Percentiles rank a stretch among this genome's conserved stretches.
These are phyloP conservation scores for Orbilia oligospora DNA, from an alignment of 2,329 filamentous ascomycete species.

Conservation along the genomic window DNA sequence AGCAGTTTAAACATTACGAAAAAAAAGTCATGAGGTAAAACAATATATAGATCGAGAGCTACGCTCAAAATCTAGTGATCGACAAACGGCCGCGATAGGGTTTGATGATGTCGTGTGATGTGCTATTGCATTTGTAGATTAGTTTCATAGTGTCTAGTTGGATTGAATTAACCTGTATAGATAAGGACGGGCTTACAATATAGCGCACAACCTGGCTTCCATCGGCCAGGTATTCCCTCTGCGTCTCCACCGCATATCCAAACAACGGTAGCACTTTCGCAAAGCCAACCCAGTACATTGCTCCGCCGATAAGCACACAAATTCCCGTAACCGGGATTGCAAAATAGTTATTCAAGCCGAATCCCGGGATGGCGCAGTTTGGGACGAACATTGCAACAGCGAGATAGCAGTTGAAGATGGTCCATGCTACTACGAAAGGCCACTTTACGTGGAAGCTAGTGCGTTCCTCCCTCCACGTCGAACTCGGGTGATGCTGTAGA, in stretches of 20 bases:
- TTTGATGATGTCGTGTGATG: slow-evolving; percentile 55
- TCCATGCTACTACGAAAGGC: slow-evolving; percentile 70
- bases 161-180: not conserved
- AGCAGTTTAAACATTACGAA: slow-evolving; percentile 9
- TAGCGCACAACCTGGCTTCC: slow-evolving; percentile 59
- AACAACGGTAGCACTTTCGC: slow-evolving; percentile 70
- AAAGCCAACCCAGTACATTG: slow-evolving; percentile 72
- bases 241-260: slow-evolving; percentile 64
- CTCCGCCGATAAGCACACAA: slow-evolving; percentile 71
- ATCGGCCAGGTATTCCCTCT: slow-evolving; percentile 57
- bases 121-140: slow-evolving; percentile 31
- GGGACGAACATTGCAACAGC: slow-evolving; percentile 73
- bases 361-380: slow-evolving; percentile 66
- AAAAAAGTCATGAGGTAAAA: not conserved
- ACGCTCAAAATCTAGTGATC: slow-evolving; percentile 30
- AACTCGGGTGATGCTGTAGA: slow-evolving; percentile 68
- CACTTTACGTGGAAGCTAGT: slow-evolving; percentile 71
- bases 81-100: slow-evolving; percentile 30
- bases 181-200: slow-evolving; percentile 34
- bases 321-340: slow-evolving; percentile 73
- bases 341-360: slow-evolving; percentile 69
- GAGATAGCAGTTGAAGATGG: slow-evolving; percentile 72
- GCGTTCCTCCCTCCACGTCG: slow-evolving; percentile 68
- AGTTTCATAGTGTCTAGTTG: not conserved
- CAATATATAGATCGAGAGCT: not conserved